phyloP scores from a whole-genome alignment of 2,329 filamentous ascomycete species.

The Claviceps fusiformis region DNA sequence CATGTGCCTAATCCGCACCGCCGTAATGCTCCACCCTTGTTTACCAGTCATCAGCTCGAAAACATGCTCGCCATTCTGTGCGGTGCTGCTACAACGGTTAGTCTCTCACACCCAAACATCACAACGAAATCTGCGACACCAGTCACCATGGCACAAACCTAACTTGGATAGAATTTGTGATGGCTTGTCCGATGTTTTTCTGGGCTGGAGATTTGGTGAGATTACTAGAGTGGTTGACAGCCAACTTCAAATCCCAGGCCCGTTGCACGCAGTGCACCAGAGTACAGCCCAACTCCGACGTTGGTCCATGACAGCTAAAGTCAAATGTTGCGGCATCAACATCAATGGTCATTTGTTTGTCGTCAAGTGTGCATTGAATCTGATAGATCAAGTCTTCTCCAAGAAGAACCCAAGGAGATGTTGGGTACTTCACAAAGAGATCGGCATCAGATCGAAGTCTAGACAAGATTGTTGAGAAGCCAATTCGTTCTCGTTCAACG shows the following conservation, averaged over 20 bases:
- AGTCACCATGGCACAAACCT: slow-evolving; percentile 11
- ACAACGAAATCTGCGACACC: neutral
- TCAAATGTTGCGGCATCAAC: slow-evolving; percentile 15
- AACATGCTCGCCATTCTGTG: slow-evolving; percentile 7
- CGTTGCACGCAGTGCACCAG: slow-evolving; percentile 17
- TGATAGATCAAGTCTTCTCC: slow-evolving; percentile 14
- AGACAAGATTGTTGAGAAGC: slow-evolving; percentile 17
- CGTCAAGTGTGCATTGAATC: slow-evolving; percentile 11
- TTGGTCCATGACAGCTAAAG: slow-evolving; percentile 10
- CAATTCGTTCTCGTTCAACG: slow-evolving; percentile 5
- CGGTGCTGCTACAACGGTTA: slow-evolving; percentile 6
- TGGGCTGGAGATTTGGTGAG: slow-evolving; percentile 8
- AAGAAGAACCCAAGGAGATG: slow-evolving; percentile 9
- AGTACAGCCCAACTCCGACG: slow-evolving; percentile 10
- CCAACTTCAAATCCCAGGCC: slow-evolving; percentile 20
- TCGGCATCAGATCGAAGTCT: slow-evolving; percentile 15
- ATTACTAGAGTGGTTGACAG: slow-evolving; percentile 7
- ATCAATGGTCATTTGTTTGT: slow-evolving; percentile 11
- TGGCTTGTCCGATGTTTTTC: slow-evolving; percentile 8
- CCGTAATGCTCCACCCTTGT: slow-evolving; percentile 7
- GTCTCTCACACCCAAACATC: neutral
- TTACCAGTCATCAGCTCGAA: slow-evolving; percentile 8
- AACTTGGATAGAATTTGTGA: slow-evolving; percentile 13
- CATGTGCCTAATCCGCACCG: slow-evolving; percentile 11
- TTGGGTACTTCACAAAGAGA: neutral